phyloP scores from a whole-genome alignment of 1,284 basidiomycete genomes.

The Stereum hirsutum region DNA sequence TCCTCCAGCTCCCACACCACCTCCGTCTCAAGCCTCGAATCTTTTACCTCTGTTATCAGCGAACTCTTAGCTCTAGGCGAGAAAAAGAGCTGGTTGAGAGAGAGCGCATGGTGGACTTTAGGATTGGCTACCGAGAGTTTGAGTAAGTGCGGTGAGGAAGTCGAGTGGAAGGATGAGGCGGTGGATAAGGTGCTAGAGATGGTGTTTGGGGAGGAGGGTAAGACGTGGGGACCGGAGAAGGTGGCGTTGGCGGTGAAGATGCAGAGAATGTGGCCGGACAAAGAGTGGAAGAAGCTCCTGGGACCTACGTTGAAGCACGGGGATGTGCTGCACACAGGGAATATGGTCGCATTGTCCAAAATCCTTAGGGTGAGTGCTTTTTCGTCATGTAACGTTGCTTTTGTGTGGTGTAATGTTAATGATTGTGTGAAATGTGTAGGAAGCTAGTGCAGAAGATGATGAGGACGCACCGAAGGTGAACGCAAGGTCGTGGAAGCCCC shows the following conservation, averaged over 20 bases:
- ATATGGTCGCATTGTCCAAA: slow-evolving; percentile 66
- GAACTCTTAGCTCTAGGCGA: slow-evolving; percentile 68
- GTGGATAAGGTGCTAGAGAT: slow-evolving; percentile 40
- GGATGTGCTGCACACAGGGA: slow-evolving; percentile 58
- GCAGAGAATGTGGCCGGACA: slow-evolving; percentile 47
- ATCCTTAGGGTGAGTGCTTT: slow-evolving; percentile 71
- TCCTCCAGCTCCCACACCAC: slow-evolving; percentile 43
- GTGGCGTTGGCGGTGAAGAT: slow-evolving; percentile 74
- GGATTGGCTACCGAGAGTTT: slow-evolving; percentile 56
- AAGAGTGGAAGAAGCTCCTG: slow-evolving; percentile 65
- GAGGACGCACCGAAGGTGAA: slow-evolving; percentile 22
- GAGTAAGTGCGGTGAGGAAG: slow-evolving; percentile 33
- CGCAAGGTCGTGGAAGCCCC: slow-evolving; percentile 71
- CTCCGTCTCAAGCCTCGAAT: slow-evolving; percentile 44
- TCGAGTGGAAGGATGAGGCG: slow-evolving; percentile 69
- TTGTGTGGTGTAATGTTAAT: slow-evolving; percentile 7
- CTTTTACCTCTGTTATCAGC: slow-evolving; percentile 56
- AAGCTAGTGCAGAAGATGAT: slow-evolving; percentile 54
- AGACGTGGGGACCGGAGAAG: slow-evolving; percentile 81
- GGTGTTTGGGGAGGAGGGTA: slow-evolving; percentile 44
- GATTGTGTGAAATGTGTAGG: slow-evolving; percentile 3
- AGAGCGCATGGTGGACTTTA: slow-evolving; percentile 87
- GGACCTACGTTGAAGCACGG: slow-evolving; percentile 71
- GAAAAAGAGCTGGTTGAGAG: slow-evolving; percentile 86
- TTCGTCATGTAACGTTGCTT: too few relatives aligned